Base-by-base conservation (phyloP, 2,329 filamentous ascomycete genomes). In the Tolypocladium sp. region DNA sequence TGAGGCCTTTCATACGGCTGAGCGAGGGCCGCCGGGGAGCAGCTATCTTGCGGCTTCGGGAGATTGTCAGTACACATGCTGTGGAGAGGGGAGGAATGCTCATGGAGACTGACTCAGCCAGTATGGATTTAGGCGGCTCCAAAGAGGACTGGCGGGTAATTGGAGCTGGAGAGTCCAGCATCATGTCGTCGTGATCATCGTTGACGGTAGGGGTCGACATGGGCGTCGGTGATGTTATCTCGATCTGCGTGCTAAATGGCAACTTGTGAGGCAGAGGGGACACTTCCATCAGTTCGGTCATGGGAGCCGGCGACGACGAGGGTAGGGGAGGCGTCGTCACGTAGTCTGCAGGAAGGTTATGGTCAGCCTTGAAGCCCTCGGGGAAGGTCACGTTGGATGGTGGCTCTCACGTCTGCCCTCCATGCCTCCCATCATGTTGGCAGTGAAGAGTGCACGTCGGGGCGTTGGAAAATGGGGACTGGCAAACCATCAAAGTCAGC, bases 201-300 rank as follows among this genome's bases (percentile, higher is more conserved):
- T 59, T 49, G 37, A 51, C 68, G 60, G 73, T 73, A 60, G 78
- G 75, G 20, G 76, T 78, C 64, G 67, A 72, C 61, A 82, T 80
- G 10, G 88, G 88, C 2, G 88, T 89, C 2, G 91, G 90, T 37
- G 90, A 92, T 37, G 85, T 82, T 58, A 91, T 74, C 64, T 88
- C 86, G 63, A 90, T 79, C 65, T 88, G 81, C 37, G 80, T 73
- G 74, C 80, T 75, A 68, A 85, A 92, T 15, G 89, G 82, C 37
- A 82, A 79, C 78, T 96, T 97, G 78, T 96, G 91, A 61, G 92
- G 92, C 46, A 97, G 77, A 44, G 94, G 93, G 52, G 93, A 97
- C 73, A 97, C 87, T 69, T 97, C 92, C 91, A 97, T 96, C 59
- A 85, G 80, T 72, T 96, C 92, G 61, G 84, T 82, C 58, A 80